Conservation (phyloP, 805 yeast species). For the Candida nonsorbophila region DNA sequence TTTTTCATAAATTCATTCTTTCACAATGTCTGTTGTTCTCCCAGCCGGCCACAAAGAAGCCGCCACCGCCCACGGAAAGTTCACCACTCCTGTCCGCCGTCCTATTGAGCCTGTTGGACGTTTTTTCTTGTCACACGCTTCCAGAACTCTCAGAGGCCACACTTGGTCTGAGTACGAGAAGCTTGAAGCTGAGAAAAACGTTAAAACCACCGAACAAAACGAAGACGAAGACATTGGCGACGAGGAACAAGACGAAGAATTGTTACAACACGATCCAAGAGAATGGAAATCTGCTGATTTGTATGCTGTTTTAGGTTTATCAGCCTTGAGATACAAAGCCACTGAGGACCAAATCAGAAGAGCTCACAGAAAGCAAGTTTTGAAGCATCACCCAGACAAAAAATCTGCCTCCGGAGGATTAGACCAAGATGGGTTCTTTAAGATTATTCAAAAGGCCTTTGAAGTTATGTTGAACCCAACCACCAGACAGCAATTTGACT, state of each 20-base stretch:
- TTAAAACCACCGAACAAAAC: slow-evolving; percentile 59
- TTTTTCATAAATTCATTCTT: slow-evolving; percentile 1
- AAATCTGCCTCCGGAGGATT: slow-evolving; percentile 86
- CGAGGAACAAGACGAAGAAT: slow-evolving; percentile 62
- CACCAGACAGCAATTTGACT: slow-evolving; percentile 91
- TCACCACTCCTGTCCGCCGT: slow-evolving; percentile 63
- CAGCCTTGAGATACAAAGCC: slow-evolving; percentile 86
- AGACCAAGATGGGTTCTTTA: slow-evolving; percentile 95
- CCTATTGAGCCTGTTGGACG: slow-evolving; percentile 97
- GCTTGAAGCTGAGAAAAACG: slow-evolving; percentile 86
- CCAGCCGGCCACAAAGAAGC: slow-evolving; percentile 40
- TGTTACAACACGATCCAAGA: slow-evolving; percentile 89
- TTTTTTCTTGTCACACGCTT: slow-evolving; percentile 91
- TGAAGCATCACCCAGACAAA: slow-evolving; percentile 98
- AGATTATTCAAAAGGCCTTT: slow-evolving; percentile 94
- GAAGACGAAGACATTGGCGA: slow-evolving; percentile 65
- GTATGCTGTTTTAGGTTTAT: slow-evolving; percentile 91
- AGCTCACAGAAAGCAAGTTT: slow-evolving; percentile 94
- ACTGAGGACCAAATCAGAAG: slow-evolving; percentile 89
- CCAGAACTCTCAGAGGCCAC: slow-evolving; percentile 93
- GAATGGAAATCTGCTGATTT: slow-evolving; percentile 97
- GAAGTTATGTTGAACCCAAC: slow-evolving; percentile 81
- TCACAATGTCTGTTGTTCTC: slow-evolving; percentile 33
- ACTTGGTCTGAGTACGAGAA: slow-evolving; percentile 98
- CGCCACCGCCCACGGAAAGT: slow-evolving; percentile 46